A percentile compares a stretch with the other conserved stretches of the same genome.
Conservation (phyloP, 176 grass and related monocot species). For the Saccharum spontaneum region DNA sequence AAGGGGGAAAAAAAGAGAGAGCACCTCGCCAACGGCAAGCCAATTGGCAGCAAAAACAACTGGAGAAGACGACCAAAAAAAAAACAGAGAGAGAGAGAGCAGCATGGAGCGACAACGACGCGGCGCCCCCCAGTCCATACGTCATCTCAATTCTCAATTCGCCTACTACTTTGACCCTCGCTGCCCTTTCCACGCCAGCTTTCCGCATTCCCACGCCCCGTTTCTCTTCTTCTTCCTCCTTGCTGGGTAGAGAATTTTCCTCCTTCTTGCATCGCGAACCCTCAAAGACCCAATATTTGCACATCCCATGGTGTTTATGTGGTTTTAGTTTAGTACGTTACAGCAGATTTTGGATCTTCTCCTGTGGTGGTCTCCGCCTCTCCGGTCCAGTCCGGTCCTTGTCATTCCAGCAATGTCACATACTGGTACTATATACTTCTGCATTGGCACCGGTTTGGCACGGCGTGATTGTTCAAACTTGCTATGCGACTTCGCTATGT, state of each 20-base stretch:
- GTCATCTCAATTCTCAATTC: conserved; percentile 26
- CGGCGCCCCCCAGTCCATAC: conserved; percentile 43
- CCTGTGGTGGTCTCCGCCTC: background rate
- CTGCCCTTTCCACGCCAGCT: background rate
- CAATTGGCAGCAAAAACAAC: background rate
- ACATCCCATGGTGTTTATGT: background rate
- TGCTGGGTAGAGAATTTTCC: too few relatives aligned
- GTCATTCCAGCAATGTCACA: background rate
- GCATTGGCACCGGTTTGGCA: background rate
- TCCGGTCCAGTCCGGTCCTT: too few relatives aligned
- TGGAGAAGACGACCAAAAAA: background rate
- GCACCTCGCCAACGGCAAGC: background rate
- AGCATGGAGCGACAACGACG: conserved; percentile 3
- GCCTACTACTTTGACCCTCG: conserved; percentile 39
- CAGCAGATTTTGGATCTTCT: background rate
- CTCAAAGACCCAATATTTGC: background rate
- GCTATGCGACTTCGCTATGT: background rate
- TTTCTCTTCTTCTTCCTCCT: background rate
- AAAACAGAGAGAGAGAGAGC: background rate
- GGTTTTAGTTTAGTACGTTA: too few relatives aligned
- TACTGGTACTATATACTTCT: background rate
- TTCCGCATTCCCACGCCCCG: conserved; percentile 23
- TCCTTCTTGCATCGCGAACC: background rate
- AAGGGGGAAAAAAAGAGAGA: background rate
- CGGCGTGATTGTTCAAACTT: background rate